phyloP scores from a whole-genome alignment of 306 rosid genomes.

The Coriaria nepalensis region DNA sequence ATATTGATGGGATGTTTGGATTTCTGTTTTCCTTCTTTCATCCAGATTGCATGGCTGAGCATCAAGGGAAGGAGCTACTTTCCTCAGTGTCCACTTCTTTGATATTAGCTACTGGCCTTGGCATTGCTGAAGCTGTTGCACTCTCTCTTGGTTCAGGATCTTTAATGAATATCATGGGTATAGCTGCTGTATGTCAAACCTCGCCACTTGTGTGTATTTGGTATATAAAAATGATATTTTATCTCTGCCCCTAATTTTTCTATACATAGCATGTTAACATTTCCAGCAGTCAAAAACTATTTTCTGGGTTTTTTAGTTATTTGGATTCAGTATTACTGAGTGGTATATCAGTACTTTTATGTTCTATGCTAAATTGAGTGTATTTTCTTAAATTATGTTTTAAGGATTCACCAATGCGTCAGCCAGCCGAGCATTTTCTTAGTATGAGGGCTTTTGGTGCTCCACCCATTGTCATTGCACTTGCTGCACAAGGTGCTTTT shows the following conservation, averaged over 20 bases:
- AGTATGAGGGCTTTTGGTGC: conserved; percentile 82
- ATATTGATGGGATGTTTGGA: conserved; percentile 4
- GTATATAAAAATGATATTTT: background rate
- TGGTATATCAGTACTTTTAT: background rate
- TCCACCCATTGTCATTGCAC: conserved; percentile 74
- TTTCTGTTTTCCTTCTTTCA: conserved; percentile 14
- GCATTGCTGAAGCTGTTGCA: conserved; percentile 68
- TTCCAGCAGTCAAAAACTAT: background rate
- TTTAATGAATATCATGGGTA: conserved; percentile 78
- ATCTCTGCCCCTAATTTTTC: background rate
- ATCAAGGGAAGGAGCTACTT: conserved; percentile 44
- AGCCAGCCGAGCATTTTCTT: conserved; percentile 81
- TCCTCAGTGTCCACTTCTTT: conserved; percentile 73
- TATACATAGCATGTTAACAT: background rate
- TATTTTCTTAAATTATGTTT: conserved; percentile 5
- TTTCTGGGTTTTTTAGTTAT: too few species aligned
- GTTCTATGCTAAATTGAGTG: background rate
- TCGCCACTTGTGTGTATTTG: conserved; percentile 15
- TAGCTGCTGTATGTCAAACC: conserved; percentile 73
- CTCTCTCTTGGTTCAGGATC: conserved; percentile 68
- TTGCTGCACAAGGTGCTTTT: conserved; percentile 93
- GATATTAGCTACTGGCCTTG: conserved; percentile 72
- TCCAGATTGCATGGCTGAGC: conserved; percentile 24
- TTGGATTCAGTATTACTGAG: too few species aligned
- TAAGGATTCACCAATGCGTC: conserved; percentile 79